Evolutionary conservation across 2,329 filamentous ascomycete species (phyloP), one percentile per base, ranked within the genome.

Genomic region (Coniochaeta prunicola): DNA sequence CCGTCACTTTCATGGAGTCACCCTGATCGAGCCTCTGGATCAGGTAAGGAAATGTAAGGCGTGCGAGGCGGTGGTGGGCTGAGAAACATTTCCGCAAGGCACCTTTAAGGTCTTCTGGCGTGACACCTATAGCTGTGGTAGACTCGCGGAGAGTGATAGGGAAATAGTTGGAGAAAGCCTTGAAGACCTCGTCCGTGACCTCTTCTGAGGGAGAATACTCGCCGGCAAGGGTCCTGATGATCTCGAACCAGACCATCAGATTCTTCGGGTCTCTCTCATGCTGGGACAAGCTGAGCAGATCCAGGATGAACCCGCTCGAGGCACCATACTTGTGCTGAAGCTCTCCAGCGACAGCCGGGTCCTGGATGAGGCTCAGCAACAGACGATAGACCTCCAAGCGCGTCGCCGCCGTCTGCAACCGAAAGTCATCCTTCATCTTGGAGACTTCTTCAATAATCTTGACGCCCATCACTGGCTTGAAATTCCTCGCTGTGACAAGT

Each of bases 1-100:
- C 82, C 10, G 82, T 76, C 17, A 81, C 80, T 0, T 80, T 84
- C 15, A 85, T 75, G 2, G 79, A 81, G 50, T 84, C 81, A 3
- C 81, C 82, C 62, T 84, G 81, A 53, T 86, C 82, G 15, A 86
- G 70, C 62, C 84, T 85, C 19, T 77, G 76, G 10, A 86, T 62
- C 3, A 86, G 71, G 60, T 82, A 85, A 0, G 82, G 78, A 12
- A 85, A 76, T 0, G 79, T 69, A 28, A 76, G 70, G 1, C 69
- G 64, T 1, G 82, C 77, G 0, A 84, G 65, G 3, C 70, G 67
- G n/a, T 77, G 65, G 40, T 77, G 77, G 0, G 81, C 76, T 1
- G 79, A 74, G 61, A 85, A 85, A 62, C 82, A 85, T 21, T 70
- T 72, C 19, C 82, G 76, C 50, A 86, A 67, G 4, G 78, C 76